Conservation (phyloP, 768 basidiomycete genomes). For the Rhizopogon sp. region DNA sequence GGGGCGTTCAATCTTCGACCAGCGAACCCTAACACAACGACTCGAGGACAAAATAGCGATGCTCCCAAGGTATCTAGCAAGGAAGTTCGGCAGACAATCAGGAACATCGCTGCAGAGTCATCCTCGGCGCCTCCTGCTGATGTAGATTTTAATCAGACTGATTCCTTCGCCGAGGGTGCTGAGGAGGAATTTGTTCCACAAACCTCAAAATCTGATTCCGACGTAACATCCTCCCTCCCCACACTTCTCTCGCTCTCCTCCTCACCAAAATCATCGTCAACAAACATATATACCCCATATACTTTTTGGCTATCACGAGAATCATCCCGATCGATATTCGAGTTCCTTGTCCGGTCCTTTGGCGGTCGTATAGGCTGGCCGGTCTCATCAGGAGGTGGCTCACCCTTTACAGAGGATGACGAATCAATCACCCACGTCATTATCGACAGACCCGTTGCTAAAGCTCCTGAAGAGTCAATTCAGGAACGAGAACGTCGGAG, state of each 20-base stretch:
- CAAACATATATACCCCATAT: slow-evolving; percentile 77
- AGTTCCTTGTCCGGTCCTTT: slow-evolving; percentile 88
- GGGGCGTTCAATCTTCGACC: slow-evolving; percentile 80
- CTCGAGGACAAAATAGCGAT: slow-evolving; percentile 12
- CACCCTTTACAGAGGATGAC: slow-evolving; percentile 73
- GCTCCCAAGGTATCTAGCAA: slow-evolving; percentile 46
- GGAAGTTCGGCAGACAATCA: slow-evolving; percentile 46
- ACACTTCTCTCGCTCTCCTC: slow-evolving; percentile 65
- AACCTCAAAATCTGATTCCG: slow-evolving; percentile 46
- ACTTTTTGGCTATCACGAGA: slow-evolving; percentile 94
- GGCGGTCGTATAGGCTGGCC: slow-evolving; percentile 94
- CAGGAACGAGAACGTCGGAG: slow-evolving; percentile 58
- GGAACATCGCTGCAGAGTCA: slow-evolving; percentile 32
- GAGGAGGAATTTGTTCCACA: slow-evolving; percentile 69
- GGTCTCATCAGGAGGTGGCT: slow-evolving; percentile 72
- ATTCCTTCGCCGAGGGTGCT: slow-evolving; percentile 24
- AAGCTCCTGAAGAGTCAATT: slow-evolving; percentile 41
- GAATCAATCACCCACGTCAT: slow-evolving; percentile 91
- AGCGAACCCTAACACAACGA: slow-evolving; percentile 21
- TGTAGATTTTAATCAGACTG: slow-evolving; percentile 29
- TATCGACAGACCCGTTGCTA: slow-evolving; percentile 77
- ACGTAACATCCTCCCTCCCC: slow-evolving; percentile 46
- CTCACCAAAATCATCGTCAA: slow-evolving; percentile 49
- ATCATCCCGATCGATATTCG: slow-evolving; percentile 86
- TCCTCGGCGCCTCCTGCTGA: slow-evolving; percentile 27